Conservation (phyloP, 495 filamentous ascomycete species). For the Tuber brumale region DNA sequence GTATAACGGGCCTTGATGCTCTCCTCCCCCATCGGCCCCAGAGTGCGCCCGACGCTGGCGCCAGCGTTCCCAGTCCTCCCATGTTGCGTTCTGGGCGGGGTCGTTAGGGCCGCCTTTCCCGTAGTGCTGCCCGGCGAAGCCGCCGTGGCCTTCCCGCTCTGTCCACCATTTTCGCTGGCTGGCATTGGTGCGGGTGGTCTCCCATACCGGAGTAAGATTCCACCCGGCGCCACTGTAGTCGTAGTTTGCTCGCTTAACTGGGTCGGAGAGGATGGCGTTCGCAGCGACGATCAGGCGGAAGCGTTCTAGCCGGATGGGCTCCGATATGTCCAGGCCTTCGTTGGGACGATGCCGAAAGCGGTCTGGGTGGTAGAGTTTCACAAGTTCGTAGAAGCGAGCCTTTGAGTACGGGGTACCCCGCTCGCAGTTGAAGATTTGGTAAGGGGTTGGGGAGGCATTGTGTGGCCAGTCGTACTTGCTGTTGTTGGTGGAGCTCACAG, state of each 20-base stretch:
- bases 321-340: slow-evolving; percentile 49
- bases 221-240: slow-evolving; percentile 77
- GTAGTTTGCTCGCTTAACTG: slow-evolving; percentile 68
- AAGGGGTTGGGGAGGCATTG: slow-evolving; percentile 64
- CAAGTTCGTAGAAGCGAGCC: slow-evolving; percentile 73
- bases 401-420: slow-evolving; percentile 70
- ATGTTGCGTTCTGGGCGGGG: slow-evolving; percentile 79
- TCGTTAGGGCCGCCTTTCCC: slow-evolving; percentile 50
- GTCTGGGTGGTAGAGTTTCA: slow-evolving; percentile 95
- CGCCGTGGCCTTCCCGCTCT: slow-evolving; percentile 41
- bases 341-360: slow-evolving; percentile 44
- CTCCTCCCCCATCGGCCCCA: slow-evolving; percentile 8
- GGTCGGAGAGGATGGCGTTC: slow-evolving; percentile 83
- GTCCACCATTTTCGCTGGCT: slow-evolving; percentile 40
- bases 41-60: slow-evolving; percentile 48
- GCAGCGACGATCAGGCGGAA: slow-evolving; percentile 82
- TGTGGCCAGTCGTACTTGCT: slow-evolving; percentile 45
- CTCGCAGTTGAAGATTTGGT: slow-evolving; percentile 69
- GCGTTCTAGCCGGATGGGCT: slow-evolving; percentile 63
- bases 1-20: slow-evolving; percentile 55
- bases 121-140: slow-evolving; percentile 44
- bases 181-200: slow-evolving; percentile 14
- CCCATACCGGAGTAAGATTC: slow-evolving; percentile 41
- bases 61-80: slow-evolving; percentile 98
- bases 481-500: slow-evolving; percentile 30